A percentile compares a stretch with the other conserved stretches of the same genome.
Evolutionary conservation across 2,329 filamentous ascomycete species (phyloP).

Genomic region (Rosellinia necatrix): DNA sequence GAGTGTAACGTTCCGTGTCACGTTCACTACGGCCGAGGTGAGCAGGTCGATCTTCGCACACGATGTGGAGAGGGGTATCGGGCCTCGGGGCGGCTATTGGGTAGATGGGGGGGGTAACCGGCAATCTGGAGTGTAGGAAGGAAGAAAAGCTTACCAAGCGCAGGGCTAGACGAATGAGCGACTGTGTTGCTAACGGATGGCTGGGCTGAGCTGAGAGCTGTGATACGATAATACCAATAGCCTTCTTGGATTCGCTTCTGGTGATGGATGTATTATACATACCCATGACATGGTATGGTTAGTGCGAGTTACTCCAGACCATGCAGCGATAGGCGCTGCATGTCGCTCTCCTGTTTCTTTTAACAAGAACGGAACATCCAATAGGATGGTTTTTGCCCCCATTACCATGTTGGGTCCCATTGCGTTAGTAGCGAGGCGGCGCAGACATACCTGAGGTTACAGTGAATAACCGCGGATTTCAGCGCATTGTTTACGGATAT

Average conservation of each 20-base stretch:
- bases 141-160: constrained; percentile 21
- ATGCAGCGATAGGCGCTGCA: constrained; percentile 12
- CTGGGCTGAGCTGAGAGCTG: constrained; percentile 27
- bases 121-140: constrained; percentile 1
- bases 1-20: constrained; percentile 25
- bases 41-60: background rate
- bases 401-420: constrained; percentile 21
- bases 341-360: constrained; percentile 4
- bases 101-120: background rate
- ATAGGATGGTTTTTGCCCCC: constrained; percentile 10
- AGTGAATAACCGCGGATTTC: background rate
- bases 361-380: background rate
- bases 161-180: constrained; percentile 18
- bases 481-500: background rate
- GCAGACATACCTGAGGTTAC: constrained; percentile 13
- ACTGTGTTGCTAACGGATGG: constrained; percentile 17
- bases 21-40: constrained; percentile 4
- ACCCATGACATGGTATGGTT: too few species aligned
- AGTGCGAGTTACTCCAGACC: too few species aligned
- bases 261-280: constrained; percentile 24
- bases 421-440: constrained; percentile 21
- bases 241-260: constrained; percentile 15
- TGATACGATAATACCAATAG: constrained; percentile 16
- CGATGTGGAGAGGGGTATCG: constrained; percentile 10
- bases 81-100: constrained; percentile 14